These are phyloP conservation scores for Sporisorium exsertum DNA, from an alignment of 1,284 basidiomycete species.

Conservation along the genomic window DNA sequence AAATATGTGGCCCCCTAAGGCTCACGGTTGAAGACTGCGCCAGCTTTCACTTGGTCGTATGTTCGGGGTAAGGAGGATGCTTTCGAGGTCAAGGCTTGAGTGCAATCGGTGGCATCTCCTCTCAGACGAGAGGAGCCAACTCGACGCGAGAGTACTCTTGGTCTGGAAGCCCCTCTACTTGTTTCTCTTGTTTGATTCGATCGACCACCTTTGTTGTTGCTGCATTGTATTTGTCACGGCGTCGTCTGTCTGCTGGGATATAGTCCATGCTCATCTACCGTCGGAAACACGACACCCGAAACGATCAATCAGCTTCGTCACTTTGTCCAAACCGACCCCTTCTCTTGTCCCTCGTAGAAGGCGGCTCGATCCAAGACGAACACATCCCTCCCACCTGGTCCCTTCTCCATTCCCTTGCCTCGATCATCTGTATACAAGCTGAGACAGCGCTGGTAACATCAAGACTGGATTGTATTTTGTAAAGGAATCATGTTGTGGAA, in stretches of 20 bases:
- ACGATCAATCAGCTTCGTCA: conserved; percentile 32
- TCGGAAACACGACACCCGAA: conserved; percentile 8
- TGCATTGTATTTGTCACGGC: neutral
- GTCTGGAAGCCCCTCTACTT: conserved; percentile 44
- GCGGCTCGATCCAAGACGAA: conserved; percentile 18
- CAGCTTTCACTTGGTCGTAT: conserved; percentile 40
- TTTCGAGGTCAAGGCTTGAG: conserved; percentile 58
- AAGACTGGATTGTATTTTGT: conserved; percentile 27
- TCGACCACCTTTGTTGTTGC: neutral
- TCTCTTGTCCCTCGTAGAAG: conserved; percentile 12
- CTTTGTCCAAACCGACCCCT: neutral
- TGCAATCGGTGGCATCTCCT: conserved; percentile 67
- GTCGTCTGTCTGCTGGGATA: neutral
- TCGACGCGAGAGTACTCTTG: conserved; percentile 69
- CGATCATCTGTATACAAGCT: neutral
- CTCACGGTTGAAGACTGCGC: conserved; percentile 33
- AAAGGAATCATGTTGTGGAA: conserved; percentile 10
- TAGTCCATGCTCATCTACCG: neutral
- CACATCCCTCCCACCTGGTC: conserved; percentile 15
- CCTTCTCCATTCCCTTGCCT: neutral
- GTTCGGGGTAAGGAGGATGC: conserved; percentile 58
- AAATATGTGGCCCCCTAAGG: neutral
- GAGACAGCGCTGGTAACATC: neutral
- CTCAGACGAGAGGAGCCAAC: conserved; percentile 47
- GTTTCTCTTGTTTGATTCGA: neutral